Base-by-base conservation (phyloP, 75 land plant species). In the Adiantum capillusveneris region DNA sequence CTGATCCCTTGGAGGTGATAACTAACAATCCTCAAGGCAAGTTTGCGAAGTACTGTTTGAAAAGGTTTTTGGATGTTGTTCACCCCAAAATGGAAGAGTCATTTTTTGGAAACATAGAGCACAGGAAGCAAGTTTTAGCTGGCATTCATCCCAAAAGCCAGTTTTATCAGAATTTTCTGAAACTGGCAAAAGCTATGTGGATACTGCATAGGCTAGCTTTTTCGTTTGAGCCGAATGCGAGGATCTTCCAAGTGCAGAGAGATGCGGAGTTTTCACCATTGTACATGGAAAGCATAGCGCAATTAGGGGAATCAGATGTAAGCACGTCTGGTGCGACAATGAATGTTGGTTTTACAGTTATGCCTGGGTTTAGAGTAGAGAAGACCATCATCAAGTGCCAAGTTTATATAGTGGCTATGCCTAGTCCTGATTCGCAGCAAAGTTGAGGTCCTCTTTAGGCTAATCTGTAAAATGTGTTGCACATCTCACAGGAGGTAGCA, bases 1-100 rank as follows among this genome's bases (percentile, higher is more conserved):
- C 65, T 64, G 94, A 88, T 60, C 84, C 94, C 11, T 29, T 77
- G 28, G 86, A 88, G 41, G 30, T 81, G 11, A 36, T 88, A 0
- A 70, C 72, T 6, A 67, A 70, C 44, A 75, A 46, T 44, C 90
- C 94, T 11, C 81, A 85, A 63, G 82, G 83, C 21, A 41, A 62
- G 17, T 88, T 88, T 56, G 86, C 79, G 22, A 83, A 79, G 56
- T 93, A 86, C 55, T 89, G 90, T 65, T 58, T 72, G 22, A 80
- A 56, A 64, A 93, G 84, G 60, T 93, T 86, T 60, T 69, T 89
- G 39, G 53, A 71, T 12, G 72, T 93, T 2, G 75, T 93, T 29
- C 90, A 88, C 29, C 84, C 83, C 1, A 82, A 80, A 54, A 93
- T 88, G 84, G 98, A 93, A 59, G 77, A 69, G 12, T 86, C 96